Evolutionary conservation across 2,329 filamentous ascomycete species (phyloP), one percentile per base, ranked within the genome.

Genomic region (Aspergillus chevalieri): DNA sequence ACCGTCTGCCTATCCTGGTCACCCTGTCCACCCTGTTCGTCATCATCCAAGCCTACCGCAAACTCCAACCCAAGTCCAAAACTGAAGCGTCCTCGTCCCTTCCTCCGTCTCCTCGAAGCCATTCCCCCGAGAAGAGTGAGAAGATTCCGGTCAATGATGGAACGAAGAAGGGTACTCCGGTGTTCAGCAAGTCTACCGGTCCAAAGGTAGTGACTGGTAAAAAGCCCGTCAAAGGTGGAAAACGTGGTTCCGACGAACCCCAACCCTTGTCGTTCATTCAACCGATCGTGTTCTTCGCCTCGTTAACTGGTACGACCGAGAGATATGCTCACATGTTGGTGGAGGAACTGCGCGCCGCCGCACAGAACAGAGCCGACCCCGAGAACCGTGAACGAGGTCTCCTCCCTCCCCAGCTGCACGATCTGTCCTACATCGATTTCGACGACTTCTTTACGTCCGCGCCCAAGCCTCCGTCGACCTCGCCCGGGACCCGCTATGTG

Each of bases 371-470:
- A 33, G 53, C 60, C 19, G 53, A 60, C 8, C 48, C 48, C 2
- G 49, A 57, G 9, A 58, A 63, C 24, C 61, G 55, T 14, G 59
- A 64, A 44, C 56, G 57, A 17, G 63, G 64, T 53, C 42, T 81
- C 14, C 67, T 81, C 1, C 72, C 80, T 34, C 84, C 89, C 1
- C 76, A 86, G 61, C 69, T 89, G 9, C 75, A 87, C 50, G 89
- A 97, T 62, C 73, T 97, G 22, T 84, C 91, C 2, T 85, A 95
- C 53, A 80, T 94, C 47, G 92, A 97, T 60, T 88, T 92, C 60
- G 92, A 98, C 61, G 90, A 96, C 63, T 95, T 86, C 69, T 97
- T 97, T 64, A 83, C 95, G 50, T 80, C 78, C 2, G 81, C 84
- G 1, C 89, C 91, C 0, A 87, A 87, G 64, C 64, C 73, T 22